Base-by-base conservation (phyloP, 192 early-diverging fungal species). In the Paraglomus brasilianum region DNA sequence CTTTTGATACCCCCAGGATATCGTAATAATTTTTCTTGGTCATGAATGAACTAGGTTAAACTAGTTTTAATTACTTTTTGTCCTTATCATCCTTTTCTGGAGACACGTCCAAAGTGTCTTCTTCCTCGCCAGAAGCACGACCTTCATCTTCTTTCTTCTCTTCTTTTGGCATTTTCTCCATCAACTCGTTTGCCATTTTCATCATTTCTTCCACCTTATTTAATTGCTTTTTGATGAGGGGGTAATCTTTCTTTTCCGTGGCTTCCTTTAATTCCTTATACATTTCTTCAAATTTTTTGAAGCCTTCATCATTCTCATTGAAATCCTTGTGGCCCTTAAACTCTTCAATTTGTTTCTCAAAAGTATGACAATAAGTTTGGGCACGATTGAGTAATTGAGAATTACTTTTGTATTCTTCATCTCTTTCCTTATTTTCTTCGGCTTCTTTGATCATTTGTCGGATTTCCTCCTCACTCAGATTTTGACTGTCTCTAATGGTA, bases 391-490 rank as follows among this genome's bases (percentile, higher is more conserved):
- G 40, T 30, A 30, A n/a, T 60, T 60, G 13, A 4, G 13, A 8
- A 61, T 61, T 61, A 9, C 1, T 1, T 43, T 41, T 39, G 0
- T 1, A 61, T 56, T 56, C 19, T 4, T 56, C 53, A 56, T 56
- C 53, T 21, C 24, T 5, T 0, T 0, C 53, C 22, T 3, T 0
- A 5, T 22, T 30, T 56, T 56, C 22, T 56, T 96, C 96, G 55
- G 95, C 95, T 51, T 94, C 82, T 74, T 79, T 74, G 71, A 96
- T 86, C 96, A 98, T 98, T 60, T 90, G 87, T 79, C 96, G 93
- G 71, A 96, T 97, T 78, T 98, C 96, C 49, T 88, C 82, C 61
- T 92, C 90, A 71, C 86, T 92, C 21, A 98, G 82, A 76, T 93
- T 93, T 55, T 92, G 93, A 39, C 90, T 91, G 59, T 91, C 93